These are phyloP conservation scores for Gossypium arboreum DNA, from an alignment of 345 rosid genomes.

Conservation along the genomic window DNA sequence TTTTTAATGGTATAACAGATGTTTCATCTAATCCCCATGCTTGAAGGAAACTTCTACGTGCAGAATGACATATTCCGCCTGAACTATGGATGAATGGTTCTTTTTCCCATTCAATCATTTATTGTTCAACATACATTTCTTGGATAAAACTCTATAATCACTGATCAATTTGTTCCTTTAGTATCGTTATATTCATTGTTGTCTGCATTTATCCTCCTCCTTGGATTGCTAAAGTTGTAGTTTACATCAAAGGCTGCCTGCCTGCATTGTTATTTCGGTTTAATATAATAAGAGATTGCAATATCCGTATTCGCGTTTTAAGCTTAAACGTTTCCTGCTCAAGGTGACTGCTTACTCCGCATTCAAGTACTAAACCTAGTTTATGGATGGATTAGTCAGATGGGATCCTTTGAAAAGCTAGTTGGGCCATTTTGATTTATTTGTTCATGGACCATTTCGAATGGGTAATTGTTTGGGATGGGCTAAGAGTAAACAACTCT, in stretches of 20 bases:
- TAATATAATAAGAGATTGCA: too few species aligned
- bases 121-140: not conserved
- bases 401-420: not conserved
- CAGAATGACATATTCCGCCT: slow-evolving; percentile 89
- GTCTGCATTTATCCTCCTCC: not conserved
- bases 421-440: not conserved
- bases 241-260: too few species aligned
- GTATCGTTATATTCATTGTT: not conserved
- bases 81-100: slow-evolving; percentile 53
- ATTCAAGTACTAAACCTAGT: not conserved
- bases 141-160: not conserved
- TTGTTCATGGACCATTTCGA: not conserved
- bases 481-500: not conserved
- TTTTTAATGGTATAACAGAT: slow-evolving; percentile 36
- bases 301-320: too few species aligned
- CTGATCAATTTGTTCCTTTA: not conserved
- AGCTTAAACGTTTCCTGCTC: too few species aligned
- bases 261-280: too few species aligned
- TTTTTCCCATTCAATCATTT: not conserved
- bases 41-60: slow-evolving; percentile 56
- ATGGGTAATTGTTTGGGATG: not conserved
- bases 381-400: not conserved
- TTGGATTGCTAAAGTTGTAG: too few species aligned
- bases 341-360: too few species aligned
- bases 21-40: slow-evolving; percentile 61